Evolutionary conservation across 2,329 filamentous ascomycete species (phyloP).

Genomic region (Didymella lethalis): DNA sequence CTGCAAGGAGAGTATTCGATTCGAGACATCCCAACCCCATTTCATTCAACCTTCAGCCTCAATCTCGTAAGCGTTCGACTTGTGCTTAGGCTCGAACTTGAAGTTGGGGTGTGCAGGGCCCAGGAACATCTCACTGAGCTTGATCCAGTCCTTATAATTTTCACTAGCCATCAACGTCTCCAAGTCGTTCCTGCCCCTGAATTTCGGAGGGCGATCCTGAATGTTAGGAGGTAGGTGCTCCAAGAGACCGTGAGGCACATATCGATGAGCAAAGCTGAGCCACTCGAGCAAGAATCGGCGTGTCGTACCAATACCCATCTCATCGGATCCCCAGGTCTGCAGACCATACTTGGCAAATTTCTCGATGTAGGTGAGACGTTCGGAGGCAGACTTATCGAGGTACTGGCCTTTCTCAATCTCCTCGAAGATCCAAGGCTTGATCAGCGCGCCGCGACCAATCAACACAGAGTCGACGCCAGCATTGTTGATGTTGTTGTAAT

Average conservation of each 20-base stretch:
- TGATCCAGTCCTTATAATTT: slow-evolving; percentile 98
- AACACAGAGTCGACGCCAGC: slow-evolving; percentile 91
- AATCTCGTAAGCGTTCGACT: slow-evolving; percentile 87
- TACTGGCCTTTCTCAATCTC: slow-evolving; percentile 93
- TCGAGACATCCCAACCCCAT: too few relatives aligned
- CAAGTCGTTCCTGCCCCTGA: slow-evolving; percentile 83
- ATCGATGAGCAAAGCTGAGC: slow-evolving; percentile 91
- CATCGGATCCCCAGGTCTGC: slow-evolving; percentile 94
- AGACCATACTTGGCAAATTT: slow-evolving; percentile 90
- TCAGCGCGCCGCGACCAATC: slow-evolving; percentile 93
- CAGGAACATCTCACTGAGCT: slow-evolving; percentile 98
- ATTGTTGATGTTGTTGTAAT: slow-evolving; percentile 77
- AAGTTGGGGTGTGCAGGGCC: slow-evolving; percentile 90
- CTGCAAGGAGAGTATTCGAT: not conserved
- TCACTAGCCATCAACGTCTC: slow-evolving; percentile 91
- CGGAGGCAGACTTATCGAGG: slow-evolving; percentile 89
- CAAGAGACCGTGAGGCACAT: slow-evolving; percentile 87
- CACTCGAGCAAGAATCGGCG: slow-evolving; percentile 93
- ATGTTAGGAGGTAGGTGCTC: slow-evolving; percentile 88
- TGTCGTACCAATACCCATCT: slow-evolving; percentile 90
- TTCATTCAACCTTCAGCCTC: slow-evolving; percentile 58
- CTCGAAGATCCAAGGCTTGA: slow-evolving; percentile 99
- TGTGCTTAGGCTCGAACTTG: slow-evolving; percentile 96
- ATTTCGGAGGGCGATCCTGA: slow-evolving; percentile 88
- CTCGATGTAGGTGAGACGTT: slow-evolving; percentile 85